These are phyloP conservation scores for Lasiosphaeris hirsuta DNA, from an alignment of 495 filamentous ascomycete genomes.

Conservation along the genomic window DNA sequence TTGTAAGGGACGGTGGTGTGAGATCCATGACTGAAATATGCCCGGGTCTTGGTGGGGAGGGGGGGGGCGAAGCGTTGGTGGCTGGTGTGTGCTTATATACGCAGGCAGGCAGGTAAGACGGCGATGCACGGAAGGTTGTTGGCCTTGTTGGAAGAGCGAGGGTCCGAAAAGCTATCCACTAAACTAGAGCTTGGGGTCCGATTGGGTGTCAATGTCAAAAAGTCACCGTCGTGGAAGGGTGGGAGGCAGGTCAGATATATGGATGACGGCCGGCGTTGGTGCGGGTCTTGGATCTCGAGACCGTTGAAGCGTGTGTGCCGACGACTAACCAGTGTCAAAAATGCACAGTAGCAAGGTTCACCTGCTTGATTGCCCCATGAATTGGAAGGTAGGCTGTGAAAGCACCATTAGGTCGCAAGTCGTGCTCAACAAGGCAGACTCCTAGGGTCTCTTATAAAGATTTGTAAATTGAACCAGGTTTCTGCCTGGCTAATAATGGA, in stretches of 20 bases:
- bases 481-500: constrained; percentile 39
- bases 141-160: constrained; percentile 21
- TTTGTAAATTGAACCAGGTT: constrained; percentile 22
- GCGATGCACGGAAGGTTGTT: constrained; percentile 10
- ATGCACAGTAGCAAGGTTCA: constrained; percentile 8
- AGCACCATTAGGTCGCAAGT: constrained; percentile 10
- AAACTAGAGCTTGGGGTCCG: constrained; percentile 23
- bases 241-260: constrained; percentile 30
- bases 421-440: constrained; percentile 27
- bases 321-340: neutral
- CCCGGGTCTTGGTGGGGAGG: constrained; percentile 1
- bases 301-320: constrained; percentile 13
- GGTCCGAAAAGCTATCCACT: constrained; percentile 21
- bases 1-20: constrained; percentile 47
- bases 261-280: constrained; percentile 12
- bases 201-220: constrained; percentile 28
- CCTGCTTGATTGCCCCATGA: constrained; percentile 14
- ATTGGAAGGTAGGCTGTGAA: constrained; percentile 25
- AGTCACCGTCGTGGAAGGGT: constrained; percentile 13
- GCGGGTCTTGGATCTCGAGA: constrained; percentile 17
- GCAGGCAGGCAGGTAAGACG: constrained; percentile 16
- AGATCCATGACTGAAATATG: constrained; percentile 40
- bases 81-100: constrained; percentile 26
- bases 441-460: constrained; percentile 32
- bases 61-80: constrained; percentile 19